These are phyloP conservation scores for Hypoxylon lenormandii DNA, from an alignment of 495 filamentous ascomycete species.

Conservation along the genomic window DNA sequence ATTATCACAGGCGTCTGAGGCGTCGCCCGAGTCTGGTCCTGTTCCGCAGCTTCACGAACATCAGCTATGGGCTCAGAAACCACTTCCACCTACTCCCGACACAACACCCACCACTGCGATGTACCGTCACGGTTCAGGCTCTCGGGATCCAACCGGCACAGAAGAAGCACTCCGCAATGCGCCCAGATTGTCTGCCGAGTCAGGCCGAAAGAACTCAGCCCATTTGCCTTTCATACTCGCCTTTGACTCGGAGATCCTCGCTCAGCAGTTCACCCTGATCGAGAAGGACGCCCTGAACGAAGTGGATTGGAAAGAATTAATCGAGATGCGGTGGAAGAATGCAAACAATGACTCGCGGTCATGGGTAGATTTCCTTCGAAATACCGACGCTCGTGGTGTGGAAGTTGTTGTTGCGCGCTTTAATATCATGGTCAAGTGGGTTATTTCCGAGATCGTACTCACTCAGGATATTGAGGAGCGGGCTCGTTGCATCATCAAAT, in stretches of 20 bases:
- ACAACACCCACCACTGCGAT: constrained; percentile 61
- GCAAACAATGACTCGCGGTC: constrained; percentile 72
- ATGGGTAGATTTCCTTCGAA: constrained; percentile 92
- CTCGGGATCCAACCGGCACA: constrained; percentile 54
- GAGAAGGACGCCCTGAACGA: constrained; percentile 97
- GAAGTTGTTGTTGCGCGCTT: constrained; percentile 97
- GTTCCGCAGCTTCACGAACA: constrained; percentile 55
- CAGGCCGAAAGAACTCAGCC: constrained; percentile 51
- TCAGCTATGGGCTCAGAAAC: constrained; percentile 60
- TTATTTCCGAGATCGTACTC: constrained; percentile 87
- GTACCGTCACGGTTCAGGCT: constrained; percentile 43
- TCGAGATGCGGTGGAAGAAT: constrained; percentile 91
- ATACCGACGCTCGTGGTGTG: constrained; percentile 84
- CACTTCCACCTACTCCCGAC: constrained; percentile 66
- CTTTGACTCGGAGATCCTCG: constrained; percentile 87
- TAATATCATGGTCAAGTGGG: constrained; percentile 98
- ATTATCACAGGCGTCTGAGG: constrained; percentile 69
- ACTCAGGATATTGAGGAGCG: constrained; percentile 85
- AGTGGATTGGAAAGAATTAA: constrained; percentile 96
- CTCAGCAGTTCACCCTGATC: constrained; percentile 93
- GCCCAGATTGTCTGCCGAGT: constrained; percentile 48
- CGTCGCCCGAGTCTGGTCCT: constrained; percentile 54
- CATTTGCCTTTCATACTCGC: constrained; percentile 94
- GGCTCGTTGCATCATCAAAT: constrained; percentile 84
- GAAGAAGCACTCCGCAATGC: constrained; percentile 56